Evolutionary conservation across 1,284 basidiomycete species (phyloP).

Genomic region (Ceratobasidium sp.): DNA sequence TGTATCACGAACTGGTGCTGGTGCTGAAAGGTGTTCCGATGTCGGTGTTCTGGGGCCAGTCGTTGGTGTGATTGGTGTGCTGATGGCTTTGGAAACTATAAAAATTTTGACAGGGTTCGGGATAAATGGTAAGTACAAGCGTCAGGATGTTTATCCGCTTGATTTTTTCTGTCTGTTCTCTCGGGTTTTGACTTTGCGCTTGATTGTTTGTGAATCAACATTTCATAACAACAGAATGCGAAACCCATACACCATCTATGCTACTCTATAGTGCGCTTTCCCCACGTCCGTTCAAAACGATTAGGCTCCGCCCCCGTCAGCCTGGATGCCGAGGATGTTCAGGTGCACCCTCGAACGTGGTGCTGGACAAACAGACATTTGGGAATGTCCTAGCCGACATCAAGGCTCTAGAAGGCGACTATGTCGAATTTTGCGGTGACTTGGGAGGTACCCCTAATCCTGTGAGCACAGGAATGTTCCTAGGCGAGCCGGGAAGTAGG

Average conservation of each 20-base stretch:
- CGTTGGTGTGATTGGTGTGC: conserved; percentile 89
- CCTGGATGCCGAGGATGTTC: conserved; percentile 50
- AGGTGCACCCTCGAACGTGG: not conserved
- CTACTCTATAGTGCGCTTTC: conserved; percentile 79
- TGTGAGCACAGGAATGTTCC: conserved; percentile 62
- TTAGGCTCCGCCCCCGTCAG: conserved; percentile 79
- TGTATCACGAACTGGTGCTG: conserved; percentile 49
- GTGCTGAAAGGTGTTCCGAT: conserved; percentile 82
- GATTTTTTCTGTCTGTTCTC: not conserved
- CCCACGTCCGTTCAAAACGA: conserved; percentile 77
- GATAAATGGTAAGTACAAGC: conserved; percentile 66
- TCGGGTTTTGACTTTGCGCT: not conserved
- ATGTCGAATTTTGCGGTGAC: conserved; percentile 82
- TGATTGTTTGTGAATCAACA: not conserved
- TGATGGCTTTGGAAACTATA: conserved; percentile 92
- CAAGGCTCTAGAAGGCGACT: conserved; percentile 56
- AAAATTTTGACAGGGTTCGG: conserved; percentile 73
- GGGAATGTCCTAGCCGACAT: conserved; percentile 9
- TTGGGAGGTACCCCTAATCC: conserved; percentile 63
- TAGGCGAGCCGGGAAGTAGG: conserved; percentile 57
- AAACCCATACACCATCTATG: conserved; percentile 62
- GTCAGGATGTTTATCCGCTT: too few relatives aligned
- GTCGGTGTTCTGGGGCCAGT: conserved; percentile 90
- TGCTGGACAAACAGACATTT: not conserved
- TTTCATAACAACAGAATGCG: conserved; percentile 58